Evolutionary conservation across 2,329 filamentous ascomycete genomes (phyloP).

Genomic region (Curvularia hawaiiensis): DNA sequence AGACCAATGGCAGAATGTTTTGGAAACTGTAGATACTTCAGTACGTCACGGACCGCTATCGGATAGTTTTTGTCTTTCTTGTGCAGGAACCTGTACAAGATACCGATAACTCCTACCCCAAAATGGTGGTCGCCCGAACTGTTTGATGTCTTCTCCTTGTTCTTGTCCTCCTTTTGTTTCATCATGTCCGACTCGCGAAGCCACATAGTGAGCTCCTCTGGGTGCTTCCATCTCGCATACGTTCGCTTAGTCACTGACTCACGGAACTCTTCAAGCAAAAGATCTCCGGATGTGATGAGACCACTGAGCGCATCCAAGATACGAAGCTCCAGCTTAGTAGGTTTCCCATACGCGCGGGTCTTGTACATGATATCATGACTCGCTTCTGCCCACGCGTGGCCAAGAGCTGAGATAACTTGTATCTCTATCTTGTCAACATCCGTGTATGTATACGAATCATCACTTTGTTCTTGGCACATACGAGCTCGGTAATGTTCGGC

Average conservation of each 20-base stretch:
- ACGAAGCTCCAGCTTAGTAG: not conserved
- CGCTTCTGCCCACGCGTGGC: conserved; percentile 36
- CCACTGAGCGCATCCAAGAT: conserved; percentile 22
- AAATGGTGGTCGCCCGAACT: not conserved
- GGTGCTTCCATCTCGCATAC: not conserved
- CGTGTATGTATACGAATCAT: not conserved
- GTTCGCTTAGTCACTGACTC: conserved; percentile 18
- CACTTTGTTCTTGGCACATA: not conserved
- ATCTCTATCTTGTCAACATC: conserved; percentile 29
- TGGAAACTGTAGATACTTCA: not conserved
- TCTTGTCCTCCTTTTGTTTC: not conserved
- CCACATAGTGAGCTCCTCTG: not conserved
- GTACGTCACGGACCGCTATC: not conserved
- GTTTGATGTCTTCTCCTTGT: not conserved
- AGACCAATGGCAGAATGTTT: not conserved
- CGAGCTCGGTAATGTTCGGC: not conserved
- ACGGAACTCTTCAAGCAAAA: conserved; percentile 23
- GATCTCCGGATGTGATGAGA: conserved; percentile 17
- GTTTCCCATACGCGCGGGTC: conserved; percentile 12
- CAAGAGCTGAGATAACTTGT: conserved; percentile 35
- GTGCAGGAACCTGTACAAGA: not conserved
- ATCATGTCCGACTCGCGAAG: not conserved
- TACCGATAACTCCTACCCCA: not conserved
- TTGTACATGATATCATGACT: conserved; percentile 40
- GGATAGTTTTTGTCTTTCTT: not conserved